Evolutionary conservation across 495 filamentous ascomycete genomes (phyloP).

Genomic region (Glonium stellatum): DNA sequence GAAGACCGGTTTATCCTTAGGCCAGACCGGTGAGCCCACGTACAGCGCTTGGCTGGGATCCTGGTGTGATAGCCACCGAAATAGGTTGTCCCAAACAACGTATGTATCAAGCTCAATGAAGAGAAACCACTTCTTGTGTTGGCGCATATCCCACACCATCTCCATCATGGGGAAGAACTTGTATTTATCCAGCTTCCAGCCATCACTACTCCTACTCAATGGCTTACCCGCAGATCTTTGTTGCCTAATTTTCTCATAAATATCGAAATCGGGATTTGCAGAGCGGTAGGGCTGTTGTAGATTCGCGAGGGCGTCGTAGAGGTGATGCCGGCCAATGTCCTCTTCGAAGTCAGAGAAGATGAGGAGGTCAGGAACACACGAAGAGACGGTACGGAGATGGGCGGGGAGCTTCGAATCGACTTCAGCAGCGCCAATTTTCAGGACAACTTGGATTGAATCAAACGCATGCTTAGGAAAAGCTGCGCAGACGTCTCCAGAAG

Average conservation of each 20-base stretch:
- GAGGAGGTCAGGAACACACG: slow-evolving; percentile 46
- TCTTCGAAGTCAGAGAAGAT: slow-evolving; percentile 55
- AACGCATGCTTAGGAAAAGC: too few species aligned
- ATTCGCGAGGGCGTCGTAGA: slow-evolving; percentile 48
- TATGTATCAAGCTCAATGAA: slow-evolving; percentile 67
- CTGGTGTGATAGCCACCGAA: slow-evolving; percentile 48
- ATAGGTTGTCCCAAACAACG: slow-evolving; percentile 55
- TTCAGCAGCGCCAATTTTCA: slow-evolving; percentile 55
- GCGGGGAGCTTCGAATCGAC: slow-evolving; percentile 47
- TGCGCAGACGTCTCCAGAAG: too few species aligned
- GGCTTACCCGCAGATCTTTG: slow-evolving; percentile 39
- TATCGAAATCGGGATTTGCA: slow-evolving; percentile 44
- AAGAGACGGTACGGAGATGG: slow-evolving; percentile 48
- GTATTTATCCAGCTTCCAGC: slow-evolving; percentile 64
- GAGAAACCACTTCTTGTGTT: slow-evolving; percentile 57
- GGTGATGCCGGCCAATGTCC: slow-evolving; percentile 40
- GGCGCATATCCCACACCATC: slow-evolving; percentile 44
- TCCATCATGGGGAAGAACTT: slow-evolving; percentile 64
- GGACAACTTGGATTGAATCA: slow-evolving; percentile 32
- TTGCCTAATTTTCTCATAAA: slow-evolving; percentile 46
- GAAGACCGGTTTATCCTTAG: slow-evolving; percentile 20
- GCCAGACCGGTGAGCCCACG: slow-evolving; percentile 51
- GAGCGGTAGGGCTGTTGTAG: slow-evolving; percentile 27
- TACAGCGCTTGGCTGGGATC: slow-evolving; percentile 46
- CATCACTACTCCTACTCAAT: slow-evolving; percentile 29